Conservation (phyloP, 306 rosid genomes). For the Quercus robur region DNA sequence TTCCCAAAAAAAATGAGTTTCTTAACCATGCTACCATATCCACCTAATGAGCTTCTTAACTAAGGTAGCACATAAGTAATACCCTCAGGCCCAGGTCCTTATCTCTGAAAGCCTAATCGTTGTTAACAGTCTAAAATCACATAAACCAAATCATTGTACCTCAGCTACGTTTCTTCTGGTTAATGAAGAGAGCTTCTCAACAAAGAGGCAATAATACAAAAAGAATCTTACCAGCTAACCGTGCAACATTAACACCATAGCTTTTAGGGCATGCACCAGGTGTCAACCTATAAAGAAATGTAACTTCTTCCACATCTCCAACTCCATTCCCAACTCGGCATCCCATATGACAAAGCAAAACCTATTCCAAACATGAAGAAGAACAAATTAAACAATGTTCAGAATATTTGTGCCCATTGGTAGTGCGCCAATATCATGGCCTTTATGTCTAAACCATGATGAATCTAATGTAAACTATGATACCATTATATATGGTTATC, state of each 20-base stretch:
- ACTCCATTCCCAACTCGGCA: conserved; percentile 80
- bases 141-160: not conserved
- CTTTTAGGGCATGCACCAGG: conserved; percentile 95
- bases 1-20: not conserved
- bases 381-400: conserved; percentile 13
- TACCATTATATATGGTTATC: not conserved
- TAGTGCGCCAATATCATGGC: not conserved
- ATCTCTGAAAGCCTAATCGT: not conserved
- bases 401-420: not conserved
- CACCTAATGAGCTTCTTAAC: not conserved
- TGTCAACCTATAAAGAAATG: conserved; percentile 84
- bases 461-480: not conserved
- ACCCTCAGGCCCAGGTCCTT: not conserved
- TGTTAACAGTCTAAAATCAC: not conserved
- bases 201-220: not conserved
- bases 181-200: not conserved
- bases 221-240: conserved; percentile 70
- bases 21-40: no score
- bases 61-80: not conserved
- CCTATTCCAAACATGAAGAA: conserved; percentile 45
- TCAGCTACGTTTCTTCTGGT: not conserved
- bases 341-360: conserved; percentile 85
- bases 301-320: conserved; percentile 80
- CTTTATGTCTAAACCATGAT: not conserved
- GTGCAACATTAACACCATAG: conserved; percentile 94